Base-by-base conservation (phyloP, 306 rosid genomes). In the Fragaria vesca region DNA sequence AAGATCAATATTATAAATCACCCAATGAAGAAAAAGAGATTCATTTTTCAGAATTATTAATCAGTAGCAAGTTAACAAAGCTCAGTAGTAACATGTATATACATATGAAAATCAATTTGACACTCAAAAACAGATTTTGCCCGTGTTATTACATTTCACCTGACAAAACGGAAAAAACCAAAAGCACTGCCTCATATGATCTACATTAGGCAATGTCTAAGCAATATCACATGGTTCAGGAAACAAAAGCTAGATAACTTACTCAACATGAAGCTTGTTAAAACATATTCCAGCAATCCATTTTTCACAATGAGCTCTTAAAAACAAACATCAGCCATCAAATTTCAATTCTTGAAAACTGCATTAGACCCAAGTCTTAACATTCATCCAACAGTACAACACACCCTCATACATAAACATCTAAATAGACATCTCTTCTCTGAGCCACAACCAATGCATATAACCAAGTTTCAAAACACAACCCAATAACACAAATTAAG, bases 361-460 rank as follows among this genome's bases (percentile, higher is more conserved):
- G 61, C 61, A 54, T 7, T n/a, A 8, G 26, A 54, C 61, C 30
- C 12, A 55, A n/a, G 30, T 55, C 62, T 55, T n/a, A 55, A 55
- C 30, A 54, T 71, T 34, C 67, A 52, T 66, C 79, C 67, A 76
- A 75, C 6, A 4, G 7, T 38, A 4, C 42, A 38, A 43, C 47
- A 7, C 54, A 46, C 76, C 83, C 83, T 75, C 78, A 47, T 78
- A 72, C 78, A 47, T 78, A 72, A 60, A 50, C 77, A 58, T 63
- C 72, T 66, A 83, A 60, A 52, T 30, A 57, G 7, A 34, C 43
- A 72, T 73, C 28, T 32, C 71, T 55, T 72, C 43, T 5, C 30
- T 26, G 55, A 81, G 51, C 74, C 79, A 76, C 17, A 52, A 71
- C 54, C 86, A 83, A 83, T 76, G 77, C 57, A 70, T 38, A 74